These are phyloP conservation scores for Medicago lupulina DNA, from an alignment of 306 rosid genomes.

Conservation along the genomic window DNA sequence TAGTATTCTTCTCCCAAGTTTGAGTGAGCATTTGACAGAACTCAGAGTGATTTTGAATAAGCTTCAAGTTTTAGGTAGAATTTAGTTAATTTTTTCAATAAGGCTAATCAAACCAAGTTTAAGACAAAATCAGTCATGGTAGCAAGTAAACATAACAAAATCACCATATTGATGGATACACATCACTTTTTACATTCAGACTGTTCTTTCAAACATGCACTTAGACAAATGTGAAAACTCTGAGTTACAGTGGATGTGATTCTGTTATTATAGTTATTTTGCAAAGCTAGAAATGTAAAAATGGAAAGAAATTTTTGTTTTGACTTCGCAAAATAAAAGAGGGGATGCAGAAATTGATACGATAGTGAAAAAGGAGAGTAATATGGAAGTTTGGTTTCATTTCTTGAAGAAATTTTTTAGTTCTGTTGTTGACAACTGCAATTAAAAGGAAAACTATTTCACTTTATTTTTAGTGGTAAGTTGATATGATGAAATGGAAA, in stretches of 20 bases:
- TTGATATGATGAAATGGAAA: background rate
- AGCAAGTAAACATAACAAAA: background rate
- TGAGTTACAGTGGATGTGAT: background rate
- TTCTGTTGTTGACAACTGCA: slow-evolving; percentile 20
- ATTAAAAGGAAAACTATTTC: slow-evolving; percentile 17
- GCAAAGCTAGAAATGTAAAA: slow-evolving; percentile 1
- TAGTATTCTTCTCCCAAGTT: no score
- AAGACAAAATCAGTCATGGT: background rate
- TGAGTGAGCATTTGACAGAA: no score
- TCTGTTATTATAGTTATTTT: slow-evolving; percentile 4
- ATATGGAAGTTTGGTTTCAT: slow-evolving; percentile 1
- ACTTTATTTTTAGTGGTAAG: background rate
- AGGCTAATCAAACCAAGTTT: background rate
- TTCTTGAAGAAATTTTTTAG: background rate
- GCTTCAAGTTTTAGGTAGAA: no score
- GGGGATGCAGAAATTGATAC: slow-evolving; percentile 19
- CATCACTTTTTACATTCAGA: background rate
- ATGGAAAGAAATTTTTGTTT: background rate
- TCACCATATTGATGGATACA: background rate
- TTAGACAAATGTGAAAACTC: background rate
- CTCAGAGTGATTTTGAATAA: no score
- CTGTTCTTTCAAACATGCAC: background rate
- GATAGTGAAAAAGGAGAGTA: background rate
- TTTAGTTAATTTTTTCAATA: background rate
- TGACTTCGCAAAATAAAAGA: background rate